phyloP scores from a whole-genome alignment of 805 yeast species.

The Candida peoriensis region DNA sequence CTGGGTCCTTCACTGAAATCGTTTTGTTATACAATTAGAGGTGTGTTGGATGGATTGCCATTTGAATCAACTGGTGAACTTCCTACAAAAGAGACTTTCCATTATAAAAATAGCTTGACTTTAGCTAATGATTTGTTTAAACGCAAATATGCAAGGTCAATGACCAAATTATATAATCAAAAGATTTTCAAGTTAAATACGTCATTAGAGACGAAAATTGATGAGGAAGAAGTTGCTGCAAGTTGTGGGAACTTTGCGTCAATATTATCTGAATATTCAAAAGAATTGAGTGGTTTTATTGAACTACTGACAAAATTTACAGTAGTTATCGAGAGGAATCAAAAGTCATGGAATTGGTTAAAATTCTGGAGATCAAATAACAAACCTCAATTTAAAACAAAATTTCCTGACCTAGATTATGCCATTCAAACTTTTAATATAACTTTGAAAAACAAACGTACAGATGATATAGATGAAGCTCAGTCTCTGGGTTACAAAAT shows the following conservation, averaged over 20 bases:
- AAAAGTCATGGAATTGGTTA: slow-evolving; percentile 44
- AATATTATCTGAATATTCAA: slow-evolving; percentile 56
- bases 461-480: slow-evolving; percentile 11
- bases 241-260: slow-evolving; percentile 77
- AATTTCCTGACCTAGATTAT: slow-evolving; percentile 12
- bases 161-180: slow-evolving; percentile 48
- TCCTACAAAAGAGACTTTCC: slow-evolving; percentile 35
- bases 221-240: slow-evolving; percentile 79
- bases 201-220: slow-evolving; percentile 38
- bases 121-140: slow-evolving; percentile 53
- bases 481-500: slow-evolving; percentile 27
- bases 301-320: slow-evolving; percentile 37
- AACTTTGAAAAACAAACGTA: slow-evolving; percentile 22
- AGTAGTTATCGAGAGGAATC: slow-evolving; percentile 5
- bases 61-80: slow-evolving; percentile 36
- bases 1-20: slow-evolving; percentile 72
- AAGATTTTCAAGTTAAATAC: slow-evolving; percentile 11
- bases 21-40: slow-evolving; percentile 56
- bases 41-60: slow-evolving; percentile 55
- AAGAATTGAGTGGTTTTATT: slow-evolving; percentile 48
- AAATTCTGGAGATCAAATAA: slow-evolving; percentile 39
- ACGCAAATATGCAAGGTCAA: slow-evolving; percentile 50
- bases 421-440: slow-evolving; percentile 13
- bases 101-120: slow-evolving; percentile 41
- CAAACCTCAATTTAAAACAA: neutral